phyloP scores from a whole-genome alignment of 176 grass and related monocot species.

The Themeda triandra region DNA sequence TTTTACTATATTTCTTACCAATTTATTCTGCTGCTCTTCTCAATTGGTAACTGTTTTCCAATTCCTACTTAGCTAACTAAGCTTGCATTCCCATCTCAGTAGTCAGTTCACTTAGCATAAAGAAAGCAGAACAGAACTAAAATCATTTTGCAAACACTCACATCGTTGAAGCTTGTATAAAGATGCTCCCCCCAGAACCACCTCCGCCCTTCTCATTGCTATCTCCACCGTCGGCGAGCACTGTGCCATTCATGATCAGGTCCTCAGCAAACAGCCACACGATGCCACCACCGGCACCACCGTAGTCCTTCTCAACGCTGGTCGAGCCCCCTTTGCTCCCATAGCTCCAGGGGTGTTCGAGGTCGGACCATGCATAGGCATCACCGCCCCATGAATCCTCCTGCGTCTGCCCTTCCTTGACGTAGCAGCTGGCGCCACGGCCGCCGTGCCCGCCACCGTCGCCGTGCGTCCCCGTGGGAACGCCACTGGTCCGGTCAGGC shows the following conservation, averaged over 20 bases:
- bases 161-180: constrained; percentile 69
- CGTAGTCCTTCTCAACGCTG: constrained; percentile 85
- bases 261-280: constrained; percentile 77
- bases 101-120: neutral
- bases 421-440: constrained; percentile 79
- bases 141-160: constrained; percentile 47
- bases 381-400: constrained; percentile 99
- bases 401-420: constrained; percentile 86
- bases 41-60: constrained; percentile 7
- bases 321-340: constrained; percentile 93
- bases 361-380: constrained; percentile 75
- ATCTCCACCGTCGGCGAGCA: constrained; percentile 72
- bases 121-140: constrained; percentile 9
- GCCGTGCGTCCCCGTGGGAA: constrained; percentile 80
- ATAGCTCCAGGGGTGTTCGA: constrained; percentile 69
- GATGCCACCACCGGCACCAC: constrained; percentile 70
- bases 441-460: constrained; percentile 92
- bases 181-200: constrained; percentile 89
- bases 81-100: neutral
- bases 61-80: constrained; percentile 24
- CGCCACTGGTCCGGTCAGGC: constrained; percentile 72
- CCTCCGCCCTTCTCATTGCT: constrained; percentile 76
- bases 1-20: neutral
- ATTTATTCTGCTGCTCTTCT: neutral
- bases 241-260: constrained; percentile 66